Base-by-base conservation (phyloP, 805 yeast species). In the Lachancea quebecensis region DNA sequence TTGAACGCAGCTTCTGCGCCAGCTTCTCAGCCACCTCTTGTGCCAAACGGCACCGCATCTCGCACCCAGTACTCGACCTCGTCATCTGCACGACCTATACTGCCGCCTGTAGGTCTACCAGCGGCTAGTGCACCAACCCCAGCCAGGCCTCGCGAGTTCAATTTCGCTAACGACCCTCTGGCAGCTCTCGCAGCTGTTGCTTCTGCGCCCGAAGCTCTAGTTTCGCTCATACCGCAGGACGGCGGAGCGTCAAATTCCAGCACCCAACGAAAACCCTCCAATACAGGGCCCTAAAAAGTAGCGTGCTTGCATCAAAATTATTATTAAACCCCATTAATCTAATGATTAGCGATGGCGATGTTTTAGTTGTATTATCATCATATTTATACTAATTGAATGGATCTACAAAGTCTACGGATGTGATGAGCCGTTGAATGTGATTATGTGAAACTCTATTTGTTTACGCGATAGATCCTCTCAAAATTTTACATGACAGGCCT, bases 181-280 rank as follows among this genome's bases (percentile, higher is more conserved):
- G 68, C 68, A 28, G 68, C 68, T 2, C 49, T 65, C 11, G 69
- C 69, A 2, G 69, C 69, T 1, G 58, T 65, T 9, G 69, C 69
- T 9, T 65, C 69, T 3, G 65, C 66, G 10, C 58, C 64, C 12
- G 62, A 59, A 40, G 53, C 54, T 12, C 46, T 58, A 35, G 46
- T 37, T 25, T 40, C 43, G 25, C 29, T 33, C 25, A 28, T 40
- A 27, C 43, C 43, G 38, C 37, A 35, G 38, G 43, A 40, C 43
- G 43, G 43, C 34, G 25, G 38, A 33, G 43, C 29, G 33, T 30
- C 33, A 11, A 30, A 30, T 8, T 30, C 33, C 14, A 14, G 33
- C 25, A 21, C 25, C 25, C 25, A 21, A 21, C 25, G 7, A 21
- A 21, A 21, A 21, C 25, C 25, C 25, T 21, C 25, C 25, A 21